Evolutionary conservation across 2,329 filamentous ascomycete genomes (phyloP).

Genomic region (Sclerotinia nivalis): DNA sequence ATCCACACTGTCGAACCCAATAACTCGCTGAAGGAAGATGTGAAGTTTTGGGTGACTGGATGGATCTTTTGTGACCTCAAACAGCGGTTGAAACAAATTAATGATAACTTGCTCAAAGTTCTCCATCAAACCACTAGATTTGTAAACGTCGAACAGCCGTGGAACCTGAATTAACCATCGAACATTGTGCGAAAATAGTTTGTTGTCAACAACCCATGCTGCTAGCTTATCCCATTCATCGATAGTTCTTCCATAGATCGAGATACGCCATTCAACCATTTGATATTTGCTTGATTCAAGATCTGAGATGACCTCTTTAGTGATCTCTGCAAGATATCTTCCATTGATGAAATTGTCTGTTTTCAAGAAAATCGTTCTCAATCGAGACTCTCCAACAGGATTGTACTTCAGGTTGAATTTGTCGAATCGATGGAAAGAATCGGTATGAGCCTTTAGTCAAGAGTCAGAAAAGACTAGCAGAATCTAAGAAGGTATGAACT

Average conservation of each 20-base stretch:
- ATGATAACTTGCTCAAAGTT: constrained; percentile 87
- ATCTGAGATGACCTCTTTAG: constrained; percentile 95
- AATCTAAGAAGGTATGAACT: constrained; percentile 42
- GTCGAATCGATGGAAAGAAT: constrained; percentile 98
- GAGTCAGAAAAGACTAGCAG: constrained; percentile 26
- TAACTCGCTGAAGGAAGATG: constrained; percentile 89
- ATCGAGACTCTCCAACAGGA: constrained; percentile 88
- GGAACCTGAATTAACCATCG: constrained; percentile 97
- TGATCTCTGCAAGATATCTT: constrained; percentile 94
- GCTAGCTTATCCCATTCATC: constrained; percentile 98
- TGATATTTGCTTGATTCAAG: constrained; percentile 99
- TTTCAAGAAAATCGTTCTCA: constrained; percentile 98
- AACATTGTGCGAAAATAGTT: constrained; percentile 95
- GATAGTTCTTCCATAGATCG: constrained; percentile 87
- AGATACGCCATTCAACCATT: constrained; percentile 99
- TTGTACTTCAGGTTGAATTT: constrained; percentile 99
- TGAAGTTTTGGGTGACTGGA: constrained; percentile 88
- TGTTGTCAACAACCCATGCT: constrained; percentile 97
- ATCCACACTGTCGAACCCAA: constrained; percentile 96
- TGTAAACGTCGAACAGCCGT: constrained; percentile 93
- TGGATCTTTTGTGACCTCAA: constrained; percentile 89
- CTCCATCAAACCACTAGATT: constrained; percentile 80
- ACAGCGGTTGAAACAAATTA: constrained; percentile 91
- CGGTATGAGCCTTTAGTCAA: constrained; percentile 73
- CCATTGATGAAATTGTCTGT: constrained; percentile 98